Conservation (phyloP, 768 basidiomycete genomes). For the Calocera viscosa region DNA sequence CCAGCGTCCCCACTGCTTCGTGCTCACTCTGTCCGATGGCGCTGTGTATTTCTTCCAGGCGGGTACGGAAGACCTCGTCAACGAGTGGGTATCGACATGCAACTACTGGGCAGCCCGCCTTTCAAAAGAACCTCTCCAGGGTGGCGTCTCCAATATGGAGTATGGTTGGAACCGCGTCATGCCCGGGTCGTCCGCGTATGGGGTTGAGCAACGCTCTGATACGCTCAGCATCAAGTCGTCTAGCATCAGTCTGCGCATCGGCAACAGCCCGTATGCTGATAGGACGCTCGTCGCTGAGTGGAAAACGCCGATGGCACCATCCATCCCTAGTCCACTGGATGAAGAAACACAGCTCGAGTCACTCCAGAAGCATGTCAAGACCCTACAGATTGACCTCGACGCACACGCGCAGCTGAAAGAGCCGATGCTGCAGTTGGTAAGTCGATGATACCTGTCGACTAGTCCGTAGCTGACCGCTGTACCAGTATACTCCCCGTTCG, state of each 20-base stretch:
- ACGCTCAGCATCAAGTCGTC: constrained; percentile 59
- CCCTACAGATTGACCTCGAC: constrained; percentile 66
- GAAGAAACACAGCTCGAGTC: constrained; percentile 91
- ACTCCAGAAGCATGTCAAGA: constrained; percentile 63
- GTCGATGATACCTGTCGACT: constrained; percentile 16
- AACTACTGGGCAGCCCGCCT: constrained; percentile 98
- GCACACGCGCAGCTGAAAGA: constrained; percentile 70
- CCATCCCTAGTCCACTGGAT: constrained; percentile 71
- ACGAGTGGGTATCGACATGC: constrained; percentile 97
- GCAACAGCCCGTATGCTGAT: constrained; percentile 67
- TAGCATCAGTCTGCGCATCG: constrained; percentile 57
- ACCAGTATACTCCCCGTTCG: constrained; percentile 67
- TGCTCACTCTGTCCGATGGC: constrained; percentile 73
- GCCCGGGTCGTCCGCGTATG: constrained; percentile 29
- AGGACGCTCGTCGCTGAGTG: constrained; percentile 78
- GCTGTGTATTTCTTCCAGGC: constrained; percentile 98
- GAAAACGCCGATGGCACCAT: constrained; percentile 80
- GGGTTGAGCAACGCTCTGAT: constrained; percentile 43
- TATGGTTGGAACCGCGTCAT: constrained; percentile 88
- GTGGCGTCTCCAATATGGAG: constrained; percentile 98
- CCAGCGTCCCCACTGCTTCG: constrained; percentile 89
- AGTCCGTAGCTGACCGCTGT: constrained; percentile 11
- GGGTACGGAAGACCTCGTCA: constrained; percentile 95
- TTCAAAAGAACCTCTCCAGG: constrained; percentile 87
- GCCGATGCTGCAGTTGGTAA: constrained; percentile 70